Evolutionary conservation across 1,284 basidiomycete genomes (phyloP).

Genomic region (Rhodotorula sp.): DNA sequence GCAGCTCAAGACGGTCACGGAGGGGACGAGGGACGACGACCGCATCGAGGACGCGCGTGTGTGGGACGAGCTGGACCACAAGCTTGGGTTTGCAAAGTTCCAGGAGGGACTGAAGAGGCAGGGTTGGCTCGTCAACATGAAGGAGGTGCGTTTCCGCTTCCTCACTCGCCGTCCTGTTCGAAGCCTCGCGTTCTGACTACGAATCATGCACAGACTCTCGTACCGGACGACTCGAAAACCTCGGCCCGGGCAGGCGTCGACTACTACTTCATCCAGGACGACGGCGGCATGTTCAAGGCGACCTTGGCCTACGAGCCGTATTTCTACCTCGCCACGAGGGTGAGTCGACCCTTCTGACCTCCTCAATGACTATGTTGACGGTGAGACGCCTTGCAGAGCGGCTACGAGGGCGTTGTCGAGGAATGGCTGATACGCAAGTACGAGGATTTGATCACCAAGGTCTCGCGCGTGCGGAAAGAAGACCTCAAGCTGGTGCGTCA

Average conservation of each 20-base stretch:
- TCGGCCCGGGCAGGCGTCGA: conserved; percentile 87
- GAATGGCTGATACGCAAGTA: conserved; percentile 95
- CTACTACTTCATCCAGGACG: conserved; percentile 96
- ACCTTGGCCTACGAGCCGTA: conserved; percentile 93
- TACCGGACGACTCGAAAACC: conserved; percentile 77
- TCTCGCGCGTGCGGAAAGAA: conserved; percentile 82
- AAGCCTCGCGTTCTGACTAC: background rate
- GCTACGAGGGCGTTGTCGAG: conserved; percentile 86
- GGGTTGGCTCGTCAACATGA: conserved; percentile 99
- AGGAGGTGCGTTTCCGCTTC: conserved; percentile 65
- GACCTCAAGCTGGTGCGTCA: conserved; percentile 72
- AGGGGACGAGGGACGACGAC: conserved; percentile 28
- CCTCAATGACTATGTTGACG: background rate
- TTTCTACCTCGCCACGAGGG: conserved; percentile 84
- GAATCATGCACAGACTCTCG: conserved; percentile 62
- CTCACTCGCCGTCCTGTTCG: no score
- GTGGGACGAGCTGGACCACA: conserved; percentile 87
- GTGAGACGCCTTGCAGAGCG: conserved; percentile 56
- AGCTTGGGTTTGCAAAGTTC: conserved; percentile 79
- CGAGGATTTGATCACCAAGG: conserved; percentile 77
- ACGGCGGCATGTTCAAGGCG: conserved; percentile 92
- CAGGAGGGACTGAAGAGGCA: conserved; percentile 58
- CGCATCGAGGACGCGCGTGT: conserved; percentile 15
- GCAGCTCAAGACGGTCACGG: conserved; percentile 26
- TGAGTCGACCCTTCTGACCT: conserved; percentile 50